A percentile compares a stretch with the other conserved stretches of the same genome.
Conservation (phyloP, 305 asterid genomes). For the Salvia sclarea region DNA sequence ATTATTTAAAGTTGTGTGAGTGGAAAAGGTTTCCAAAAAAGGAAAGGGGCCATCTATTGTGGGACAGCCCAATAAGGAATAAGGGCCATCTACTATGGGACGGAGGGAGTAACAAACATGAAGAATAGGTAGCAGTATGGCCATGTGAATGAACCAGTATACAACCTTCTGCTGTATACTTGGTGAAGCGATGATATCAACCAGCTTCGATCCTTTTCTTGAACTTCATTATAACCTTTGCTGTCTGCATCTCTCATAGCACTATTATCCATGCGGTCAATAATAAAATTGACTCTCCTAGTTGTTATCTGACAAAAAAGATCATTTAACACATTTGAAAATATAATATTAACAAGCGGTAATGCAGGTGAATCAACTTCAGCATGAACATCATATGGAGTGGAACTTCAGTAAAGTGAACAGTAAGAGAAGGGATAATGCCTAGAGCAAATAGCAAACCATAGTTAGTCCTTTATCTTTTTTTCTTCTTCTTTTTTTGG, state of each 20-base stretch:
- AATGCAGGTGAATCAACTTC: constrained; percentile 29
- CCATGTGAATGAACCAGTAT: constrained; percentile 27
- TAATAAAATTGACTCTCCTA: constrained; percentile 89
- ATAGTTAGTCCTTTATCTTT: neutral
- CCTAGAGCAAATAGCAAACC: constrained; percentile 19
- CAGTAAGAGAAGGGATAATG: constrained; percentile 11
- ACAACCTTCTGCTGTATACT: constrained; percentile 97
- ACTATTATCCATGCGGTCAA: constrained; percentile 63
- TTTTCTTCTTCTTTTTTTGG: neutral
- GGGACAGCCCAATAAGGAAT: no score
- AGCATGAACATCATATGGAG: constrained; percentile 19
- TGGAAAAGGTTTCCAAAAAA: no score
- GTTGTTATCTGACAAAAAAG: constrained; percentile 78
- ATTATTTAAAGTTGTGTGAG: no score
- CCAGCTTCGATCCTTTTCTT: constrained; percentile 96
- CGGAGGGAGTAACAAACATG: constrained; percentile 14
- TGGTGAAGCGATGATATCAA: constrained; percentile 91
- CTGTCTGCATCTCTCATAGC: constrained; percentile 54
- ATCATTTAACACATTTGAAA: constrained; percentile 27
- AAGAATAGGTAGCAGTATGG: constrained; percentile 25
- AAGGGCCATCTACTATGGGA: no score
- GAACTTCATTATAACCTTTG: constrained; percentile 53
- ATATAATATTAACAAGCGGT: constrained; percentile 24
- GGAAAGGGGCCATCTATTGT: no score
- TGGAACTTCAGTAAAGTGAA: constrained; percentile 17